phyloP scores from a whole-genome alignment of 257 asterid genomes.

The Prunella vulgaris region DNA sequence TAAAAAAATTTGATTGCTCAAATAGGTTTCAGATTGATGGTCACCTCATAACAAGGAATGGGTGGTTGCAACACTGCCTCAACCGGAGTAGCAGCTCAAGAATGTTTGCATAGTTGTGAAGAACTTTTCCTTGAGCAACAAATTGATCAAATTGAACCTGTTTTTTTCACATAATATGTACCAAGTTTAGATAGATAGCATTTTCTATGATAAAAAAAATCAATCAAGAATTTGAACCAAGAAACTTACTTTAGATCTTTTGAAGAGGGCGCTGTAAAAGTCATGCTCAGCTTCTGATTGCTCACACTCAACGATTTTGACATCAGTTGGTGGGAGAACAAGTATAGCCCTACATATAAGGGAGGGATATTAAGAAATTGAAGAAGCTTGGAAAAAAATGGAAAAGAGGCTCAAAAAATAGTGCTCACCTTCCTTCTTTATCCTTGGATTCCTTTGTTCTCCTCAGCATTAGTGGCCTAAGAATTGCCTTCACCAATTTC shows the following conservation, averaged over 20 bases:
- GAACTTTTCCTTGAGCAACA: constrained; percentile 90
- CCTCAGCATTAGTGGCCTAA: constrained; percentile 76
- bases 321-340: constrained; percentile 83
- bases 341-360: constrained; percentile 59
- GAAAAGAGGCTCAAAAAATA: neutral
- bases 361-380: neutral
- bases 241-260: constrained; percentile 67
- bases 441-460: constrained; percentile 87
- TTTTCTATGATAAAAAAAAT: neutral
- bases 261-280: constrained; percentile 74
- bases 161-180: constrained; percentile 5
- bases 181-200: neutral
- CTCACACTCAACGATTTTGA: constrained; percentile 58
- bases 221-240: neutral
- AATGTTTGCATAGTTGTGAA: constrained; percentile 76
- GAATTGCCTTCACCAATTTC: constrained; percentile 69
- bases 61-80: constrained; percentile 93
- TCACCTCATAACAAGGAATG: constrained; percentile 86
- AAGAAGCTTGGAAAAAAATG: neutral
- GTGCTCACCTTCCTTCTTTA: constrained; percentile 64
- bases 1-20: neutral
- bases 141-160: constrained; percentile 79
- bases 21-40: neutral
- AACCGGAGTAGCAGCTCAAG: constrained; percentile 77
- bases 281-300: constrained; percentile 71